A percentile compares a stretch with the other conserved stretches of the same genome.
phyloP scores from a whole-genome alignment of 2,329 filamentous ascomycete species.

The Aspergillus glaucus region DNA sequence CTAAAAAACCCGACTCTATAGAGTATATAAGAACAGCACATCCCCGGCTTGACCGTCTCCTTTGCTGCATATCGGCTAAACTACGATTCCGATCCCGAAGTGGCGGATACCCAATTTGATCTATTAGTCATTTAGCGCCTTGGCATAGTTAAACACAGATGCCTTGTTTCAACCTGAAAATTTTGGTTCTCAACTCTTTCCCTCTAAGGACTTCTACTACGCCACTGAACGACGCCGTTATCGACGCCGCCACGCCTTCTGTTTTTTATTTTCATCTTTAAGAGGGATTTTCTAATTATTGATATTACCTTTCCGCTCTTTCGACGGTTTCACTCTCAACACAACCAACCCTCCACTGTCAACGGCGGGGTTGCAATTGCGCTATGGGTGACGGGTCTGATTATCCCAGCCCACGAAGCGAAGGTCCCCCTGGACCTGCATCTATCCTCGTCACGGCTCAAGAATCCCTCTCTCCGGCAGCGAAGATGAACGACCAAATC shows the following conservation, averaged over 20 bases:
- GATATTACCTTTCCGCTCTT: neutral
- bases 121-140: neutral
- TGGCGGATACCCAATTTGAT: neutral
- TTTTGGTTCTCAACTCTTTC: constrained; percentile 11
- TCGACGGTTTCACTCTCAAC: constrained; percentile 6
- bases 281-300: neutral
- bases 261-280: neutral
- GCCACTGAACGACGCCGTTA: constrained; percentile 3
- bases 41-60: neutral
- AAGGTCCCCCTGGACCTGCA: constrained; percentile 32
- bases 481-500: constrained; percentile 32
- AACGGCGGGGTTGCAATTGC: constrained; percentile 25
- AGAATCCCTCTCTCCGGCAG: constrained; percentile 25
- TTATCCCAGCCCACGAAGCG: constrained; percentile 40
- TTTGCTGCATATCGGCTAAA: neutral
- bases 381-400: constrained; percentile 38
- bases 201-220: neutral
- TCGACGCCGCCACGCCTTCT: neutral
- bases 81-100: neutral
- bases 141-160: constrained; percentile 9
- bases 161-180: constrained; percentile 22
- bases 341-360: constrained; percentile 16
- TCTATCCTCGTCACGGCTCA: constrained; percentile 30
- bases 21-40: neutral
- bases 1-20: neutral